Evolutionary conservation across 2,329 filamentous ascomycete genomes (phyloP), one percentile per base, ranked within the genome.

Genomic region (Apiospora hydei): DNA sequence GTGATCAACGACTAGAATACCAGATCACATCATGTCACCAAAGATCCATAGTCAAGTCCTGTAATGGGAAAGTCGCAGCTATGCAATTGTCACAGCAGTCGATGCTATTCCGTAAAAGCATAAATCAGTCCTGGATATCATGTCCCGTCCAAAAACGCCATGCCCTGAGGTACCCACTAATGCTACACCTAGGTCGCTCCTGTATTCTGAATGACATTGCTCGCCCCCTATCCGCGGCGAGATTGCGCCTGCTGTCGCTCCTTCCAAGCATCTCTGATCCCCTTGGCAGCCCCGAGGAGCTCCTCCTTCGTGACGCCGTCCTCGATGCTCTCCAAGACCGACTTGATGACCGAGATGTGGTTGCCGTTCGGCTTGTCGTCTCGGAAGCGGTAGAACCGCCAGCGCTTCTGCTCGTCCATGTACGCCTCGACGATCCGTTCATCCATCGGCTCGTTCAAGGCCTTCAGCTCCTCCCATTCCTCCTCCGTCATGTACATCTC

Each of bases 341-440:
- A 97, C 38, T 91, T 86, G 1, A 98, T 94, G 0, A 94, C 96
- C 24, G 86, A 91, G 73, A 93, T 92, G 82, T 98, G 95, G 78
- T 99, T 99, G 0, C 94, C 95, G 76, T 98, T 93, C 41, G 87
- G 86, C 84, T 99, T 99, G 82, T 99, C 96, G 78, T 98, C 95
- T 70, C 96, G 89, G 82, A 98, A 96, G 43, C 95, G 91, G 77
- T 96, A 92, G 81, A 94, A 94, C 72, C 95, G 90, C 96, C 96
- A 99, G 30, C 91, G 86, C 24, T 89, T 89, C 72, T 91, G 82
- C 1, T 90, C 86, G 78, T 98, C 94, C 82, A 94, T 90, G 79
- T 91, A 94, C 80, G 95, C 98, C 83, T 99, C 96, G 71, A 98
- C 92, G 73, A 99, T 93, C 69, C 93, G 88, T 74, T 96, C 93